These are phyloP conservation scores for Linnemannia zychae DNA, from an alignment of 192 early-diverging fungal genomes.

Conservation along the genomic window DNA sequence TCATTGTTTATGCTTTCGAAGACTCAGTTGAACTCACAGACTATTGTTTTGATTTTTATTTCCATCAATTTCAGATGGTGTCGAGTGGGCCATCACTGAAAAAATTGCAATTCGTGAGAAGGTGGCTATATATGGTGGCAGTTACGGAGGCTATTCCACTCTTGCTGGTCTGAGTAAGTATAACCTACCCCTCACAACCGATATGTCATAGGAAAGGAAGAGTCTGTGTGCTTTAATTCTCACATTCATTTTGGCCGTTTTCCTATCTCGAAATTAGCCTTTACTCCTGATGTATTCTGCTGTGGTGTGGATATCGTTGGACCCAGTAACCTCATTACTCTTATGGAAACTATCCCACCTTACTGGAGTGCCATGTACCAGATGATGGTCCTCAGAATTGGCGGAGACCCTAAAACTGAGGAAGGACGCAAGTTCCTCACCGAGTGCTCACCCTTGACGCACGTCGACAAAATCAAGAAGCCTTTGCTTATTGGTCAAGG, in stretches of 20 bases:
- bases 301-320: slow-evolving; percentile 59
- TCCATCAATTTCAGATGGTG: slow-evolving; percentile 23
- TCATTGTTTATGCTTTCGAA: neutral
- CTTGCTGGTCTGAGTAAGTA: slow-evolving; percentile 54
- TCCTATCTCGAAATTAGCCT: slow-evolving; percentile 20
- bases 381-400: slow-evolving; percentile 38
- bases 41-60: neutral
- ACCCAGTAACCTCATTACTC: slow-evolving; percentile 54
- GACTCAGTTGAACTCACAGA: neutral
- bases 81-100: slow-evolving; percentile 52
- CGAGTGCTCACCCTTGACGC: slow-evolving; percentile 35
- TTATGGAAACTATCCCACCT: slow-evolving; percentile 43
- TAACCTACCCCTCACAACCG: neutral
- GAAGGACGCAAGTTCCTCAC: slow-evolving; percentile 47
- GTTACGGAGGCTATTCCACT: slow-evolving; percentile 57
- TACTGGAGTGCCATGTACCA: slow-evolving; percentile 47
- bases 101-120: slow-evolving; percentile 50
- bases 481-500: slow-evolving; percentile 60
- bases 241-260: neutral
- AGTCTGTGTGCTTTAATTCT: neutral
- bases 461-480: slow-evolving; percentile 54
- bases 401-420: slow-evolving; percentile 45
- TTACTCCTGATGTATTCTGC: slow-evolving; percentile 59
- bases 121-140: slow-evolving; percentile 56
- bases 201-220: neutral